These are phyloP conservation scores for Rugonectria rugulosa DNA, from an alignment of 2,329 filamentous ascomycete genomes.

Conservation along the genomic window DNA sequence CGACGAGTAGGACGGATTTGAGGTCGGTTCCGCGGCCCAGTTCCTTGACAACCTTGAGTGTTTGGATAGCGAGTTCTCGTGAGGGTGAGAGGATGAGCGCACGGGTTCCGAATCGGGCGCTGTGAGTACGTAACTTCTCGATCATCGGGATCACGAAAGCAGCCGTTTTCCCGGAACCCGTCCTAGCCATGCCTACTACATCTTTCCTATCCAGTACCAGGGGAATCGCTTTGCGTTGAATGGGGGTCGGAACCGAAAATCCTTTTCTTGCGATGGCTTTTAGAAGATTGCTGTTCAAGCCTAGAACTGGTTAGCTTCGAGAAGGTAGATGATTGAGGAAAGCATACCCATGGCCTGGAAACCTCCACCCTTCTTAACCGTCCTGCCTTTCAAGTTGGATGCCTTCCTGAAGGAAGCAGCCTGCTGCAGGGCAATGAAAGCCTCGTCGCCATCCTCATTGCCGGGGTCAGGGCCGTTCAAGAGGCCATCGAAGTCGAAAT, in stretches of 20 bases:
- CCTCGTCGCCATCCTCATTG: conserved; percentile 77
- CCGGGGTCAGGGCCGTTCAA: conserved; percentile 57
- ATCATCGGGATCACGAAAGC: conserved; percentile 99
- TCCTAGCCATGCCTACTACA: conserved; percentile 98
- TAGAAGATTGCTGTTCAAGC: conserved; percentile 81
- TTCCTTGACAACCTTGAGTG: conserved; percentile 95
- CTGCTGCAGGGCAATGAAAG: conserved; percentile 89
- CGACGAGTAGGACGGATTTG: conserved; percentile 87
- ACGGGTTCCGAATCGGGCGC: conserved; percentile 82
- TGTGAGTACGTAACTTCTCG: conserved; percentile 88
- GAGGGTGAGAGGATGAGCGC: conserved; percentile 91
- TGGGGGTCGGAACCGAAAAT: conserved; percentile 94
- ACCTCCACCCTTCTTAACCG: conserved; percentile 92
- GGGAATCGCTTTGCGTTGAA: conserved; percentile 96
- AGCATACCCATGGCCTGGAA: conserved; percentile 89
- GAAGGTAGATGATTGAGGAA: background rate
- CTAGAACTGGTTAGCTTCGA: conserved; percentile 46
- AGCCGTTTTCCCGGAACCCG: conserved; percentile 98
- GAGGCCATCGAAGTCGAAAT: conserved; percentile 67
- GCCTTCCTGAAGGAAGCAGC: conserved; percentile 87
- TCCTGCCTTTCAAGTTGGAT: conserved; percentile 81
- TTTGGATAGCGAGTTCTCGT: conserved; percentile 93
- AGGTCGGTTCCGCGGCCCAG: conserved; percentile 89
- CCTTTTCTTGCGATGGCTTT: conserved; percentile 94
- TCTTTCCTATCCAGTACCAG: conserved; percentile 89